Evolutionary conservation across 2,329 filamentous ascomycete genomes (phyloP).

Genomic region (Pestalotiopsis sp.): DNA sequence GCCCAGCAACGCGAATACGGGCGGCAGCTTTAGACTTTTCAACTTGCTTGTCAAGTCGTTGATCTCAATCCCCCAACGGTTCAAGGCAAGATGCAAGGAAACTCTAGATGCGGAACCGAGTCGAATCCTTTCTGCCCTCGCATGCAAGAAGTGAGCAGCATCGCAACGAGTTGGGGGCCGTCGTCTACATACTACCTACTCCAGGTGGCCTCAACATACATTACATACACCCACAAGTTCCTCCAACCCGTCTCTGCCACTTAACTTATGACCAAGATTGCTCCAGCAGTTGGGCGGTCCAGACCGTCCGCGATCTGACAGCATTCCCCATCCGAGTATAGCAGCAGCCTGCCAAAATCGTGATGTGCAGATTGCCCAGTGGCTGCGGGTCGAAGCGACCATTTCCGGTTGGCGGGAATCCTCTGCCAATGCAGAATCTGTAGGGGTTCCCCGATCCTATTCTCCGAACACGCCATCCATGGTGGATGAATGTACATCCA

Average conservation of each 20-base stretch:
- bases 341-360: neutral
- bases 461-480: constrained; percentile 8
- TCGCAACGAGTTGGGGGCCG: too few species aligned
- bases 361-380: constrained; percentile 1
- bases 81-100: neutral
- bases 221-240: neutral
- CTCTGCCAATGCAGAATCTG: constrained; percentile 6
- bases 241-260: neutral
- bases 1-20: neutral
- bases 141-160: too few species aligned
- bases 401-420: constrained; percentile 11
- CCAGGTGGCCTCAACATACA: neutral
- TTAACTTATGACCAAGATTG: neutral
- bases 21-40: neutral
- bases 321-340: constrained; percentile 1
- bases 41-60: neutral
- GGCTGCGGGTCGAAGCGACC: neutral
- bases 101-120: neutral
- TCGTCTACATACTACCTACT: neutral
- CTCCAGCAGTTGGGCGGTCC: neutral
- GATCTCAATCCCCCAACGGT: neutral
- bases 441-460: constrained; percentile 7
- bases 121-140: too few species aligned
- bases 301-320: neutral
- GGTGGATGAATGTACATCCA: neutral